These are phyloP conservation scores for Blastobotrys buckinghamii DNA, from an alignment of 1,139 yeast genomes.

Conservation along the genomic window DNA sequence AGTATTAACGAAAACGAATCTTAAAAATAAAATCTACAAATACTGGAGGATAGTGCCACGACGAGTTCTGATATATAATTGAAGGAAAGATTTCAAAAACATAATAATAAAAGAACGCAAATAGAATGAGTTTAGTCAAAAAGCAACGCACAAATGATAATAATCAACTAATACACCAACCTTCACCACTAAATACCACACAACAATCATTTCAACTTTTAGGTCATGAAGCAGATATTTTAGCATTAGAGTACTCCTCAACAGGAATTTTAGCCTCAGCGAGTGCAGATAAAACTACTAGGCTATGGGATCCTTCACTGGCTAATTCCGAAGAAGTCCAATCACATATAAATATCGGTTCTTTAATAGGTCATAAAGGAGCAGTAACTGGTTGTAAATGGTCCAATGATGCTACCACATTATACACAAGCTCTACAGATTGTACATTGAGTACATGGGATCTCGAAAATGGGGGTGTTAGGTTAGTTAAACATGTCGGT, in stretches of 20 bases:
- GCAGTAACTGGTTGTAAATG: slow-evolving; percentile 47
- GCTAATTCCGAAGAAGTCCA: slow-evolving; percentile 40
- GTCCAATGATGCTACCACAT: slow-evolving; percentile 37
- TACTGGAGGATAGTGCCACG: too few species aligned
- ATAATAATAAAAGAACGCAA: too few species aligned
- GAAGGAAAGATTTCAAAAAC: too few species aligned
- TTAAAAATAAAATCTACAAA: too few species aligned
- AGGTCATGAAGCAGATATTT: slow-evolving; percentile 29
- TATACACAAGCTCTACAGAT: slow-evolving; percentile 46
- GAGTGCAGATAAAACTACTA: slow-evolving; percentile 29
- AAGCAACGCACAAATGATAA: neutral
- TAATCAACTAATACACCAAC: neutral
- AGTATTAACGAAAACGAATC: too few species aligned
- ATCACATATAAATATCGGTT: slow-evolving; percentile 21
- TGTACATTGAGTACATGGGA: slow-evolving; percentile 50
- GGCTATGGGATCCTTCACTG: slow-evolving; percentile 40
- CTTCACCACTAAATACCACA: neutral
- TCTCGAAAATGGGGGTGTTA: slow-evolving; percentile 43
- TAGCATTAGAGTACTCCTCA: slow-evolving; percentile 29
- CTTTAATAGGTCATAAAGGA: slow-evolving; percentile 43
- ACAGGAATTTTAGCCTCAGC: slow-evolving; percentile 34
- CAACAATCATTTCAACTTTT: slow-evolving; percentile 12
- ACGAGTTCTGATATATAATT: too few species aligned
- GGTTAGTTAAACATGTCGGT: slow-evolving; percentile 48
- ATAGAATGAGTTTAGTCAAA: neutral